Evolutionary conservation across 352 stramenopile species (phyloP).

Genomic region (Globisporangium parvum): DNA sequence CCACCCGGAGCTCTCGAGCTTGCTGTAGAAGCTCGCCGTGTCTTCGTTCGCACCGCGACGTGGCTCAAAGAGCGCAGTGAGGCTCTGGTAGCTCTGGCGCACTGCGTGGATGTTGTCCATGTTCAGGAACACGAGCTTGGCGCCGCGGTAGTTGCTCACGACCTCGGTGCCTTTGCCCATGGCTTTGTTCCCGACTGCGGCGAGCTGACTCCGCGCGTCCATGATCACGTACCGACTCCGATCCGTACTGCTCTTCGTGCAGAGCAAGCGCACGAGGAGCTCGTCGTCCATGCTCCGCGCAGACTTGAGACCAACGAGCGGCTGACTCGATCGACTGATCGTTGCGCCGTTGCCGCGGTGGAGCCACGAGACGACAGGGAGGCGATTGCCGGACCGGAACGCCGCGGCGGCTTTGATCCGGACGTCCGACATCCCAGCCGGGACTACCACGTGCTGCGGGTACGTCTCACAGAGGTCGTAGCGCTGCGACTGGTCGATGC

Average conservation of each 20-base stretch:
- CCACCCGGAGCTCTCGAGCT: slow-evolving; percentile 95
- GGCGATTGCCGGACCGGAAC: slow-evolving; percentile 63
- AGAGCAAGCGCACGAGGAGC: slow-evolving; percentile 60
- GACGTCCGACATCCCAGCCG: slow-evolving; percentile 87
- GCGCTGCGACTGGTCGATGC: slow-evolving; percentile 65
- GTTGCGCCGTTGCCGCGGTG: slow-evolving; percentile 67
- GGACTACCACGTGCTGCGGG: slow-evolving; percentile 91
- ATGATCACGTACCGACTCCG: slow-evolving; percentile 76
- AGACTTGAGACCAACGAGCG: slow-evolving; percentile 75
- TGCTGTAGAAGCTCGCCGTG: slow-evolving; percentile 76
- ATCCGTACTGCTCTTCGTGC: slow-evolving; percentile 36
- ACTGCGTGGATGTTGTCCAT: slow-evolving; percentile 99
- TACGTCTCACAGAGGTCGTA: slow-evolving; percentile 94
- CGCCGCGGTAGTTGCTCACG: slow-evolving; percentile 91
- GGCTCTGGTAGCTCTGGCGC: slow-evolving; percentile 88
- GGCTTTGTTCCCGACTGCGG: slow-evolving; percentile 83
- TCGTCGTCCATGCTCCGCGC: slow-evolving; percentile 74
- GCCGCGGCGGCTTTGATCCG: slow-evolving; percentile 67
- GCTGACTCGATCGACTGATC: slow-evolving; percentile 79
- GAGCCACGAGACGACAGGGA: slow-evolving; percentile 75
- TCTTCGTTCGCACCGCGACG: slow-evolving; percentile 79
- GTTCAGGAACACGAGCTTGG: slow-evolving; percentile 95
- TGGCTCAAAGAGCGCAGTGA: slow-evolving; percentile 81
- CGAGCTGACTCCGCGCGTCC: slow-evolving; percentile 79
- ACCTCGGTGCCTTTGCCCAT: slow-evolving; percentile 96